These are phyloP conservation scores for Yamadazyma ubonensis DNA, from an alignment of 805 yeast species.

Conservation along the genomic window DNA sequence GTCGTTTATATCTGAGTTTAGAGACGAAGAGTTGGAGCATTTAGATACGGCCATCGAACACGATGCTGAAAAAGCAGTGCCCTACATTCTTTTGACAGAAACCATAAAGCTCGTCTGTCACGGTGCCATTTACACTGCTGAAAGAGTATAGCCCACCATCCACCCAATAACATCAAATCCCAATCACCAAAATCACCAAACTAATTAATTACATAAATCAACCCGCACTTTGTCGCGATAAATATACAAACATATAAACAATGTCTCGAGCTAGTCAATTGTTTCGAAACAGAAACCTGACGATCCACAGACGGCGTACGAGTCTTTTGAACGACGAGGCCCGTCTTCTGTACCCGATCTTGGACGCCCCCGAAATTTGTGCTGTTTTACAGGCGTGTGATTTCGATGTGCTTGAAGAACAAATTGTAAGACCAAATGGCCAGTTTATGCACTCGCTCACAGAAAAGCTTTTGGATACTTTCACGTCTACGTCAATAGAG, in stretches of 20 bases:
- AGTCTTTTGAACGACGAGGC: constrained; percentile 15
- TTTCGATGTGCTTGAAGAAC: constrained; percentile 59
- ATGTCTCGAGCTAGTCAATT: constrained; percentile 34
- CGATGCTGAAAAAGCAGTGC: constrained; percentile 91
- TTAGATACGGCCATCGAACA: constrained; percentile 88
- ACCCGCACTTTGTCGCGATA: constrained; percentile 3
- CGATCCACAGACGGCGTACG: constrained; percentile 20
- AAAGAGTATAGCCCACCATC: constrained; percentile 53
- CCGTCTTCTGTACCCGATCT: constrained; percentile 50
- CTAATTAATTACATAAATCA: too few relatives aligned
- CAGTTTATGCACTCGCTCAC: constrained; percentile 54
- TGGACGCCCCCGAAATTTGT: constrained; percentile 60
- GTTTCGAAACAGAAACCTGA: constrained; percentile 25
- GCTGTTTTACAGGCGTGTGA: constrained; percentile 61
- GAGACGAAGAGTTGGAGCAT: constrained; percentile 96
- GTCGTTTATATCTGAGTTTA: constrained; percentile 64
- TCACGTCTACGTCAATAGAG: constrained; percentile 48
- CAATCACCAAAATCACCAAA: too few relatives aligned
- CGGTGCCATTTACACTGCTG: constrained; percentile 91
- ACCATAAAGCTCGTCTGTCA: constrained; percentile 78
- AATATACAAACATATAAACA: constrained; percentile 17
- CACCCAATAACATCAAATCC: neutral
- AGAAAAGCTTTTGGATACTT: constrained; percentile 60
- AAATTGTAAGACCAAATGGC: constrained; percentile 55
- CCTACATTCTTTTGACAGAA: constrained; percentile 86